These are phyloP conservation scores for Ophiostoma sp. DNA, from an alignment of 2,329 filamentous ascomycete genomes.

Conservation along the genomic window DNA sequence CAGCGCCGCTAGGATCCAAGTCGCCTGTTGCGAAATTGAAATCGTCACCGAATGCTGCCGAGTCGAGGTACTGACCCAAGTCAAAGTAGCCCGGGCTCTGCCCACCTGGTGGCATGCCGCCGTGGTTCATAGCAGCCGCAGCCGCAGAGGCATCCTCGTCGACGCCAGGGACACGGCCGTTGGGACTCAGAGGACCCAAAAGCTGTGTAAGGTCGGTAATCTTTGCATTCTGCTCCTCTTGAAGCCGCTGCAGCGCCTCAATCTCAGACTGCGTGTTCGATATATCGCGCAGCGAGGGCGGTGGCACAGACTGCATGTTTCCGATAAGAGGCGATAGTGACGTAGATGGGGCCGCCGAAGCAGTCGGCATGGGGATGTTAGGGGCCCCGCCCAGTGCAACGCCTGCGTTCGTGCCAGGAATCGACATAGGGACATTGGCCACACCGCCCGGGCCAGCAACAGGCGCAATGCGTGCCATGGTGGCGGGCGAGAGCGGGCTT, in stretches of 20 bases:
- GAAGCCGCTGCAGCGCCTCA: slow-evolving; percentile 70
- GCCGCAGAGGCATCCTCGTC: slow-evolving; percentile 35
- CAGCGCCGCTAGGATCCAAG: slow-evolving; percentile 31
- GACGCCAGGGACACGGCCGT: slow-evolving; percentile 69
- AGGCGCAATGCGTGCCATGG: slow-evolving; percentile 11
- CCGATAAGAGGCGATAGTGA: slow-evolving; percentile 45
- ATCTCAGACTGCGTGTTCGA: slow-evolving; percentile 68
- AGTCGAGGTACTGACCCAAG: slow-evolving; percentile 46
- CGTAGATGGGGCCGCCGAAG: slow-evolving; percentile 23
- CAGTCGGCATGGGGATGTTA: not conserved
- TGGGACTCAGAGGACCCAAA: slow-evolving; percentile 74
- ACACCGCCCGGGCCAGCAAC: slow-evolving; percentile 19
- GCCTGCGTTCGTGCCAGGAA: not conserved
- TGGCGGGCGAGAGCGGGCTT: slow-evolving; percentile 22
- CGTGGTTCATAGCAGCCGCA: not conserved
- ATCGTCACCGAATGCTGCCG: slow-evolving; percentile 41
- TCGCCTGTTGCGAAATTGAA: slow-evolving; percentile 44
- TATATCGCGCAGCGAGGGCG: slow-evolving; percentile 56
- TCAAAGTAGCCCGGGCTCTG: slow-evolving; percentile 38
- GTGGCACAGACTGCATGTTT: slow-evolving; percentile 44
- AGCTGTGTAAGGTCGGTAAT: slow-evolving; percentile 69
- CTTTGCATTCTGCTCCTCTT: slow-evolving; percentile 70
- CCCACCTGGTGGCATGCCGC: slow-evolving; percentile 9
- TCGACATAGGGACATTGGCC: slow-evolving; percentile 17
- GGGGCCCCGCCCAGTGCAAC: slow-evolving; percentile 11